Conservation (phyloP, 2,329 filamentous ascomycete species). For the Falciphora oryzae region DNA sequence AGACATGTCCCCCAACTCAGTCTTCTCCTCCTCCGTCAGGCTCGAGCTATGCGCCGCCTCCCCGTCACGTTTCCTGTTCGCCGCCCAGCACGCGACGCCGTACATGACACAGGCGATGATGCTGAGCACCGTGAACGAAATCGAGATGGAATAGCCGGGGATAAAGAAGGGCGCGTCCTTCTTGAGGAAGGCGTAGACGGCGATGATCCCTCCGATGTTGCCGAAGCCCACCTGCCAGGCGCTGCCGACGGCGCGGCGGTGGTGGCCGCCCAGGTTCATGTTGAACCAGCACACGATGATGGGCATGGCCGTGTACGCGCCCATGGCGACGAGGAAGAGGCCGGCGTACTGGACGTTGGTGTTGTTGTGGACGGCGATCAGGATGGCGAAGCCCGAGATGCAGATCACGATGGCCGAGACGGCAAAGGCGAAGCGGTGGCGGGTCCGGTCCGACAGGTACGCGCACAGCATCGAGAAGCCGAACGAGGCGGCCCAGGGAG, state of each 20-base stretch:
- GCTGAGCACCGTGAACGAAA: constrained; percentile 67
- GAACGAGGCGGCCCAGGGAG: constrained; percentile 64
- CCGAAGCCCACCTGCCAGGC: constrained; percentile 77
- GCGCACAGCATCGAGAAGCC: constrained; percentile 73
- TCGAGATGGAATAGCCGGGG: constrained; percentile 70
- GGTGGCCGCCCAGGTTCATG: constrained; percentile 72
- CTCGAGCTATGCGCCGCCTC: not conserved
- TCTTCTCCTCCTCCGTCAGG: constrained; percentile 30
- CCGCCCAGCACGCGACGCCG: constrained; percentile 9
- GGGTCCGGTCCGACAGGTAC: constrained; percentile 61
- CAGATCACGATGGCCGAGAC: constrained; percentile 62
- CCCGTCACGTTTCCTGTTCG: constrained; percentile 1
- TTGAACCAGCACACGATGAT: constrained; percentile 80
- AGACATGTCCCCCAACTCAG: constrained; percentile 31
- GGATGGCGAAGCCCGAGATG: constrained; percentile 69
- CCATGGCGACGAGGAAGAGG: constrained; percentile 75
- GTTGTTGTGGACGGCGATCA: constrained; percentile 66
- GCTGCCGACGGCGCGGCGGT: constrained; percentile 61
- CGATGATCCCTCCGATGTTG: constrained; percentile 73
- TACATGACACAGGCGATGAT: constrained; percentile 57
- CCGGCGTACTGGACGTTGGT: constrained; percentile 65
- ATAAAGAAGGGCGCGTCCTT: constrained; percentile 64
- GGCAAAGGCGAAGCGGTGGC: constrained; percentile 71
- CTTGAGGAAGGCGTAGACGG: constrained; percentile 62
- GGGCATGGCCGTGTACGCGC: constrained; percentile 83